Percentiles rank a stretch among this genome's conserved stretches.
phyloP scores from a whole-genome alignment of 805 yeast genomes.

The Komagataella phaffii region DNA sequence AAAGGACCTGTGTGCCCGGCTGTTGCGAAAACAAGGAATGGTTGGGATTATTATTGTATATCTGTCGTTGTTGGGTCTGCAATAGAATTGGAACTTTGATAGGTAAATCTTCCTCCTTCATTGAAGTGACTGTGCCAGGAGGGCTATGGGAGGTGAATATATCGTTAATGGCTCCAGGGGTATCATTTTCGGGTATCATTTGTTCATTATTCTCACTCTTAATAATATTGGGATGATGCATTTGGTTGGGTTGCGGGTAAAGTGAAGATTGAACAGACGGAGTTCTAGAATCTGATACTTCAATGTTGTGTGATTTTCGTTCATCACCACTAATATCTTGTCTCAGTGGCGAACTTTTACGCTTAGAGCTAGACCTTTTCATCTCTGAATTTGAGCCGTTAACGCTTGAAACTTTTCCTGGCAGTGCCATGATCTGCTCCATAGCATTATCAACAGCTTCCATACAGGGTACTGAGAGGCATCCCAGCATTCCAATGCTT shows the following conservation, averaged over 20 bases:
- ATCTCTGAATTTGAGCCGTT: neutral
- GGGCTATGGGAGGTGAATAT: conserved; percentile 12
- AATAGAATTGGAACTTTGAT: neutral
- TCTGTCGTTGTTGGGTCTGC: conserved; percentile 1
- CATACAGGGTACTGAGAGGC: conserved; percentile 42
- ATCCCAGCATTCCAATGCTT: conserved; percentile 42
- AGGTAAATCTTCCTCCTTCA: neutral
- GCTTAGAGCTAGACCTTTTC: neutral
- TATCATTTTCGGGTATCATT: conserved; percentile 4
- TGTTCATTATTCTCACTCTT: neutral
- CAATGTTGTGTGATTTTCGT: neutral
- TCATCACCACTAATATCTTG: neutral
- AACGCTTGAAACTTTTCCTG: conserved; percentile 16
- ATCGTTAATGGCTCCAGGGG: conserved; percentile 18
- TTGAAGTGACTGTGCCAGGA: neutral
- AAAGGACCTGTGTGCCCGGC: neutral
- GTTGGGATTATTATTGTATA: neutral
- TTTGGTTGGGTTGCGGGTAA: neutral
- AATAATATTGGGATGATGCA: neutral
- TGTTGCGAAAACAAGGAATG: neutral
- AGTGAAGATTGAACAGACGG: neutral
- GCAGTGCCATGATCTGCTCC: conserved; percentile 43
- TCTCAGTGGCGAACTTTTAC: neutral
- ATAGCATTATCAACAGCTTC: conserved; percentile 45
- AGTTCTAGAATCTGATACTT: conserved; percentile 1